Base-by-base conservation (phyloP, 2,329 filamentous ascomycete genomes). In the Volutella citrinella region DNA sequence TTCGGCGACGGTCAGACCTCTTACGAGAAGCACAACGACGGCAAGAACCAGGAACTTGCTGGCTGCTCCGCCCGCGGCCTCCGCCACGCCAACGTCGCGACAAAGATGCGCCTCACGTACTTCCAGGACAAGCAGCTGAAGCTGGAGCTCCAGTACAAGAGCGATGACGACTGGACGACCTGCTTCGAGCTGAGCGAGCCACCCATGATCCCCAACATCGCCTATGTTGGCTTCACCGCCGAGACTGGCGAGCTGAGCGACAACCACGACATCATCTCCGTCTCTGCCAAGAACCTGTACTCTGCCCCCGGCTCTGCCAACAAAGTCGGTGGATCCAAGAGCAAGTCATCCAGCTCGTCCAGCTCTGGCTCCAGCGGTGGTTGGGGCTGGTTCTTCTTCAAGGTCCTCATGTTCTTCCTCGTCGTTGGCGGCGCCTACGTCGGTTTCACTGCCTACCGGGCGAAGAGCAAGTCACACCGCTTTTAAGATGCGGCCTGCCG, bases 191-290 rank as follows among this genome's bases (percentile, higher is more conserved):
- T 77, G 14, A 73, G 73, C 42, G 66, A 80, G 41, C 78, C 78
- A 20, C 84, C 85, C 19, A 82, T 86, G 52, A 84, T 98, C 47
- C 93, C 93, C 34, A 72, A 80, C 38, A 80, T 85, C 30, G 74
- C 80, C 21, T 87, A 87, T 60, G 78, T 87, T 17, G 84, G 82
- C 38, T 87, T 87, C 67, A 84, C 78, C 51, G 84, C 87, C 36
- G 91, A 97, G 71, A 97, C 93, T 12, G 93, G 93, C 56, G 91
- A 98, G 70, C 78, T 98, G 48, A 88, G 82, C 64, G 93, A 98
- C 68, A 95, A 95, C 73, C 91, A 96, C 73, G 93, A 98, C 66
- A 94, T 98, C 63, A 80, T 97, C 59, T 84, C 80, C 31, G 77
- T 98, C 52, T 73, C 81, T 45, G 83, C 91, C 37, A 85, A 84